Evolutionary conservation across 2,329 filamentous ascomycete genomes (phyloP).

Genomic region (Colletotrichum eleusines): DNA sequence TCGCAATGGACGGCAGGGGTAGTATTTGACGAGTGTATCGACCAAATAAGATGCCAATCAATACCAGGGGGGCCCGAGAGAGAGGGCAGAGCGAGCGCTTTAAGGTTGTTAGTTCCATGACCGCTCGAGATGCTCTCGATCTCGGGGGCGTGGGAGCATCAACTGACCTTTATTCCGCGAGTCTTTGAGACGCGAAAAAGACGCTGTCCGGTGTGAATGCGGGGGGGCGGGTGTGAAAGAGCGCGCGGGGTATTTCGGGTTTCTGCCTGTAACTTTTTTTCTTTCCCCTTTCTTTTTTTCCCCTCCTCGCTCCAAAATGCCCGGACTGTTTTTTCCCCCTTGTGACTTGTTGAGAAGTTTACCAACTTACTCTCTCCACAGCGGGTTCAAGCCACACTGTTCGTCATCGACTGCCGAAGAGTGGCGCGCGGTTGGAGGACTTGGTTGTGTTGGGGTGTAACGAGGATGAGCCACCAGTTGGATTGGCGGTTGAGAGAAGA

Average conservation of each 20-base stretch:
- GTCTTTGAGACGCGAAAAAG: slow-evolving; percentile 26
- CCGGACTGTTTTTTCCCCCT: slow-evolving; percentile 1
- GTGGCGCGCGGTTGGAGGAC: slow-evolving; percentile 22
- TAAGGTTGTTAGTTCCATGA: slow-evolving; percentile 31
- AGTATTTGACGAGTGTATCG: slow-evolving; percentile 16
- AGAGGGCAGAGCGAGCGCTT: slow-evolving; percentile 35
- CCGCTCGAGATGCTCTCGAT: slow-evolving; percentile 20
- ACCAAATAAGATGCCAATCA: slow-evolving; percentile 26
- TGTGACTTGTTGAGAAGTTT: slow-evolving; percentile 21
- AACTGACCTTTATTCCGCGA: slow-evolving; percentile 36
- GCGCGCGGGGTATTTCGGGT: slow-evolving; percentile 22
- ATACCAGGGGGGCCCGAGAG: slow-evolving; percentile 10
- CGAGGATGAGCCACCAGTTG: slow-evolving; percentile 9
- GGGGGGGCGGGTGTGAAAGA: slow-evolving; percentile 35
- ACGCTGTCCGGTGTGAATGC: slow-evolving; percentile 32
- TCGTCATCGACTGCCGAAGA: slow-evolving; percentile 35
- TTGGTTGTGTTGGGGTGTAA: background rate
- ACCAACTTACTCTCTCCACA: slow-evolving; percentile 1
- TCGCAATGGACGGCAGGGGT: slow-evolving; percentile 23
- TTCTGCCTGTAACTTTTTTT: slow-evolving; percentile 11
- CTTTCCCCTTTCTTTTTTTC: slow-evolving; percentile 3
- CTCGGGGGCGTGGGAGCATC: slow-evolving; percentile 33
- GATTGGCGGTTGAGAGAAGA: slow-evolving; percentile 2
- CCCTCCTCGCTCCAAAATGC: background rate
- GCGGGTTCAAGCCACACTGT: slow-evolving; percentile 37